Evolutionary conservation across 768 basidiomycete genomes (phyloP).

Genomic region (Hericium coralloides): DNA sequence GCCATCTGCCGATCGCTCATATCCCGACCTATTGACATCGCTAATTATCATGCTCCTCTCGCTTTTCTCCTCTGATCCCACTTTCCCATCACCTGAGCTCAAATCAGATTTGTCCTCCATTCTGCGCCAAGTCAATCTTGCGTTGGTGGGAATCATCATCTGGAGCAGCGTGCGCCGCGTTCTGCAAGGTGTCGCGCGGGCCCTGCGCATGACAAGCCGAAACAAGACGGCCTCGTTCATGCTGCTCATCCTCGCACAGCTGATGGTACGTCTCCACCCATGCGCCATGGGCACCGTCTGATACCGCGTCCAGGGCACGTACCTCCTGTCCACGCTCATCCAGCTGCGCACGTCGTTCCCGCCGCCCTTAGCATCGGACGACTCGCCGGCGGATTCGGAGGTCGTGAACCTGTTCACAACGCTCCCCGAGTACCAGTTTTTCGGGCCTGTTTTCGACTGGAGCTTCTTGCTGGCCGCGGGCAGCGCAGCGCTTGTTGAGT

Average conservation of each 20-base stretch:
- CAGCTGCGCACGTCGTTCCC: slow-evolving; percentile 80
- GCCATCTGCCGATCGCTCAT: slow-evolving; percentile 23
- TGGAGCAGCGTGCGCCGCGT: slow-evolving; percentile 64
- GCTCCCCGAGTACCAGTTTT: slow-evolving; percentile 65
- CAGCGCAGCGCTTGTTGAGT: slow-evolving; percentile 38
- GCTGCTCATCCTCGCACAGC: slow-evolving; percentile 67
- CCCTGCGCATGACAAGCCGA: slow-evolving; percentile 40
- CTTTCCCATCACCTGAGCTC: slow-evolving; percentile 20
- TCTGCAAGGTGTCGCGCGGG: slow-evolving; percentile 57
- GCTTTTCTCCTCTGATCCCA: slow-evolving; percentile 16
- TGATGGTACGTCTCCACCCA: slow-evolving; percentile 50
- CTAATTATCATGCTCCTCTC: slow-evolving; percentile 32
- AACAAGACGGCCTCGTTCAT: slow-evolving; percentile 69
- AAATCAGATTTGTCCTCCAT: slow-evolving; percentile 20
- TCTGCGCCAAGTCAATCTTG: slow-evolving; percentile 51
- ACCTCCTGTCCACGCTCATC: slow-evolving; percentile 74
- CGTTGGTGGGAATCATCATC: slow-evolving; percentile 70
- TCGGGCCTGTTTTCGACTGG: slow-evolving; percentile 68
- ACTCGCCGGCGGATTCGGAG: slow-evolving; percentile 31
- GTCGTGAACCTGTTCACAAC: slow-evolving; percentile 54
- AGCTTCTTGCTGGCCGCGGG: slow-evolving; percentile 56
- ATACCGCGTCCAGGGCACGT: slow-evolving; percentile 49
- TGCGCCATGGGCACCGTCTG: neutral
- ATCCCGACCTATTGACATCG: slow-evolving; percentile 35
- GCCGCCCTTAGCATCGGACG: slow-evolving; percentile 27